Base-by-base conservation (phyloP, 2,329 filamentous ascomycete genomes). In the Ophiocordyceps camponoti-rufipedis region DNA sequence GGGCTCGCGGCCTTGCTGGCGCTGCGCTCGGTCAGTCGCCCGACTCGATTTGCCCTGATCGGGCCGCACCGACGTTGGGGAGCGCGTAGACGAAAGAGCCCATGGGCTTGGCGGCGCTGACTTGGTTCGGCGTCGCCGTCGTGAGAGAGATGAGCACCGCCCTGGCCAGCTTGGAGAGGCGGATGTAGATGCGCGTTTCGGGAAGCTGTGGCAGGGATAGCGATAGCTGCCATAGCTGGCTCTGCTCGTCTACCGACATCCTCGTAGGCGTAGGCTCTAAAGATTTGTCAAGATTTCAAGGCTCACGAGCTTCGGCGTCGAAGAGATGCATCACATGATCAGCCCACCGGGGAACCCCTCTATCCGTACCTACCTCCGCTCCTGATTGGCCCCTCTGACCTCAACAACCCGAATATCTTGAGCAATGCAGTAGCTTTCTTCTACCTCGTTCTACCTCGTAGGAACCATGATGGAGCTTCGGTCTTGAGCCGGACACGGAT, bases 61-160 rank as follows among this genome's bases (percentile, higher is more conserved):
- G 23, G 14, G 42, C 40, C 40, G 18, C 18, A 23, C 46, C 28
- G 28, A 94, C 91, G 65, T 94, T 83, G 14, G 91, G 89, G 60
- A 98, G 75, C 3, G 88, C 85, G 59, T 94, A 96, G 42, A 96
- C 85, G 57, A 96, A 89, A 44, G 86, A 94, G 3, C 91, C 89
- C 62, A 96, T 72, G 44, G 73, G 66, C 39, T 73, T 66, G 8
- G 69, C 58, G 9, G 62, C 57, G 12, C 65, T 65, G n/a, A 62
- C 58, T 40, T 76, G 71, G 45, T 74, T 74, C 46, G 66, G 65
- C 28, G 69, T 58, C 4, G 71, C 67, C 0, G 78, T 80, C 1
- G 76, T 75, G 42, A 82, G 62, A 54, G 77, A 76, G n/a, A 82
- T 58, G 45, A 77, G 59, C 46, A 80, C 61, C 29, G 70, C 72